Percentiles rank a stretch among this genome's conserved stretches.
Evolutionary conservation across 768 basidiomycete species (phyloP).

Genomic region (Russula lepida): DNA sequence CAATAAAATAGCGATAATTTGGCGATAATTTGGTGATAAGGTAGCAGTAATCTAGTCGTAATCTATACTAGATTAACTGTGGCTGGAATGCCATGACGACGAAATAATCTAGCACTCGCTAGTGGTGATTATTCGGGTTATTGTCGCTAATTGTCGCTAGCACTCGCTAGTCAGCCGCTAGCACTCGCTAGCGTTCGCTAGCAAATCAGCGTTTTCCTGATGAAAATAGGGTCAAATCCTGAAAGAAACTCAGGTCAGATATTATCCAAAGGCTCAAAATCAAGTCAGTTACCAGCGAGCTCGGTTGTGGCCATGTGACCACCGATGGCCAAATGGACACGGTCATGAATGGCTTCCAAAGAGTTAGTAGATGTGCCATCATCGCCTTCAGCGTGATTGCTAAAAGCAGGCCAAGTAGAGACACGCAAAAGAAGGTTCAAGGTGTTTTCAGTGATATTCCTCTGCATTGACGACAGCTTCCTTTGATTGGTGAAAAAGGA

Average conservation of each 20-base stretch:
- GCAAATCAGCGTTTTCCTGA: too few species aligned
- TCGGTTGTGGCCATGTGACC: slow-evolving; percentile 22
- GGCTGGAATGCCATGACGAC: too few species aligned
- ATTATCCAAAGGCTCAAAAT: slow-evolving; percentile 28
- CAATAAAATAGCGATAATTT: too few species aligned
- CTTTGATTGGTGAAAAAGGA: background rate
- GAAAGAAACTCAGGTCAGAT: slow-evolving; percentile 19
- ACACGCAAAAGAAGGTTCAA: slow-evolving; percentile 33
- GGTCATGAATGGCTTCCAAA: slow-evolving; percentile 43
- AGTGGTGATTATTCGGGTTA: too few species aligned
- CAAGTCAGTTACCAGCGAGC: slow-evolving; percentile 33
- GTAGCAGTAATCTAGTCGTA: too few species aligned
- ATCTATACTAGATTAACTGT: too few species aligned
- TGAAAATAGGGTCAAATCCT: slow-evolving; percentile 48
- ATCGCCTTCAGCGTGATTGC: slow-evolving; percentile 35
- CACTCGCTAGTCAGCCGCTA: too few species aligned
- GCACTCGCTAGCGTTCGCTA: too few species aligned
- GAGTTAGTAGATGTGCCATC: slow-evolving; percentile 36
- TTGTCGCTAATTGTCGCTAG: too few species aligned
- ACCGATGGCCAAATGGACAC: slow-evolving; percentile 29
- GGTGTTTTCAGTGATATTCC: slow-evolving; percentile 3
- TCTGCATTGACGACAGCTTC: slow-evolving; percentile 5
- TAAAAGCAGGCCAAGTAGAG: slow-evolving; percentile 38
- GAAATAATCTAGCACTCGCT: too few species aligned
- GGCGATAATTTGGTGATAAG: too few species aligned